Evolutionary conservation across 148 eudicot genomes (phyloP).

Genomic region (Amaranthus cruentus): DNA sequence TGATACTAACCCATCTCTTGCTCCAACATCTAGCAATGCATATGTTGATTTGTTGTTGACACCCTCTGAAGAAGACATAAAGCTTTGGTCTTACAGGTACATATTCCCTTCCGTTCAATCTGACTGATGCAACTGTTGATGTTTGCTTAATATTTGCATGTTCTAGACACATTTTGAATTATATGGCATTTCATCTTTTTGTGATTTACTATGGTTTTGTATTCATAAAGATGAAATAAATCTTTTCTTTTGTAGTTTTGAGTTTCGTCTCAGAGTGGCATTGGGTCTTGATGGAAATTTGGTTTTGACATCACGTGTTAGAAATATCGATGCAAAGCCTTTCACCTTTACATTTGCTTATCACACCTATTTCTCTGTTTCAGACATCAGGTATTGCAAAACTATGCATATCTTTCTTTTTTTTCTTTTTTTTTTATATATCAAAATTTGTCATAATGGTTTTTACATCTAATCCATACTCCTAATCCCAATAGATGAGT

Average conservation of each 20-base stretch:
- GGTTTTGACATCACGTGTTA: constrained; percentile 83
- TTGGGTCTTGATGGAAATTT: constrained; percentile 91
- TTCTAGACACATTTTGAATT: neutral
- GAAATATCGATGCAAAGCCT: constrained; percentile 83
- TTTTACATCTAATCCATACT: neutral
- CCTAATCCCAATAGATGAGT: too few relatives aligned
- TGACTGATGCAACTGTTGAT: neutral
- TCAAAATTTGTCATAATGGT: neutral
- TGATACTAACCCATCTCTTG: constrained; percentile 59
- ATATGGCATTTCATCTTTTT: neutral
- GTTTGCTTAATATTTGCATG: neutral
- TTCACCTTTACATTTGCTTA: constrained; percentile 87
- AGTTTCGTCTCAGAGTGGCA: constrained; percentile 79
- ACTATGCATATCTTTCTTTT: neutral
- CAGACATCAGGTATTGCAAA: constrained; percentile 71
- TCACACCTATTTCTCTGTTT: constrained; percentile 87
- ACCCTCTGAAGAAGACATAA: constrained; percentile 78
- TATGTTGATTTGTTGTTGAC: constrained; percentile 75
- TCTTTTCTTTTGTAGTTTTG: constrained; percentile 48
- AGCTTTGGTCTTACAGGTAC: constrained; percentile 86
- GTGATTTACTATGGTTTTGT: neutral
- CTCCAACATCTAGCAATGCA: constrained; percentile 47
- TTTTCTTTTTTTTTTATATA: constrained; percentile 1
- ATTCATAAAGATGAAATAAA: constrained; percentile 1
- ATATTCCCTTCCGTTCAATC: neutral